phyloP scores from a whole-genome alignment of 441 rosid species.

The Gossypium trilobum region DNA sequence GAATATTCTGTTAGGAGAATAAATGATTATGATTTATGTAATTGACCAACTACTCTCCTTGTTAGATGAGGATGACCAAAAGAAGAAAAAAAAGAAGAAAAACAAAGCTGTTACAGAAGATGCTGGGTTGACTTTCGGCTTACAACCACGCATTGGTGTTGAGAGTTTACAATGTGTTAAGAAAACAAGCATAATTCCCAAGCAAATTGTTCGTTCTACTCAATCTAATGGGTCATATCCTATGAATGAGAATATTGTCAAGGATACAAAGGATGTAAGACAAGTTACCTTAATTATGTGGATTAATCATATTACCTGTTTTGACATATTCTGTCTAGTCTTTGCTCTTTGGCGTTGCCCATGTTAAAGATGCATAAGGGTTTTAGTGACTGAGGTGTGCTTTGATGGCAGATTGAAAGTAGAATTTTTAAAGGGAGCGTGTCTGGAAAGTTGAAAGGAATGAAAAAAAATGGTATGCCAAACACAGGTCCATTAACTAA shows the following conservation, averaged over 20 bases:
- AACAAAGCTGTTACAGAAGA: conserved; percentile 36
- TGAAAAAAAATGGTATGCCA: conserved; percentile 36
- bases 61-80: conserved; percentile 63
- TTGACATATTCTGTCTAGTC: neutral
- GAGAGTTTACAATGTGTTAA: conserved; percentile 42
- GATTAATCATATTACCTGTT: conserved; percentile 1
- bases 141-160: conserved; percentile 35
- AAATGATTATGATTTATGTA: neutral
- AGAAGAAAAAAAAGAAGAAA: conserved; percentile 78
- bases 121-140: conserved; percentile 33
- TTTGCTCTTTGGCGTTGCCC: neutral
- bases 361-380: neutral
- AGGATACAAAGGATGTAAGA: conserved; percentile 58
- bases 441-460: conserved; percentile 45
- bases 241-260: conserved; percentile 32
- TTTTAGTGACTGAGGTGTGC: conserved; percentile 13
- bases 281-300: neutral
- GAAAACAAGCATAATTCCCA: conserved; percentile 39
- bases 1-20: neutral
- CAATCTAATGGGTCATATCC: conserved; percentile 38
- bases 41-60: conserved; percentile 15
- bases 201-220: conserved; percentile 26
- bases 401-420: conserved; percentile 54
- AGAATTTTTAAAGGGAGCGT: conserved; percentile 35
- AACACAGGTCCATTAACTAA: conserved; percentile 37